These are phyloP conservation scores for Juglanconis sp. DNA, from an alignment of 2,329 filamentous ascomycete genomes.

Conservation along the genomic window DNA sequence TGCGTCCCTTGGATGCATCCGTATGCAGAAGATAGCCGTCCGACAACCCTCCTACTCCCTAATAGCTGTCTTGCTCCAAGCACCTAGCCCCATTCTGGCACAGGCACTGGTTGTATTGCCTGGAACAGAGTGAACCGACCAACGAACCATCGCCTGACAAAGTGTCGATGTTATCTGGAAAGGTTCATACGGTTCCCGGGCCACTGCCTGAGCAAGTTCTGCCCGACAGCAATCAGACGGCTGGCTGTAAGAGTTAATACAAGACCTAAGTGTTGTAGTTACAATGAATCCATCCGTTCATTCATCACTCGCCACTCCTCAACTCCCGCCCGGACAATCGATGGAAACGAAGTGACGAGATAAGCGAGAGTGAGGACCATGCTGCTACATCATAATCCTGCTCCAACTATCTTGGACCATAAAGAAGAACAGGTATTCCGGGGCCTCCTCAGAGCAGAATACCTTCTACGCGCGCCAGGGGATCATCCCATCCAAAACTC, in stretches of 20 bases:
- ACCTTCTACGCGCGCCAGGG: neutral
- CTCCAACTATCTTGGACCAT: neutral
- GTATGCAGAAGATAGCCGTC: too few species aligned
- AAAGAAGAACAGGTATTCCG: neutral
- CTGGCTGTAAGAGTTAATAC: conserved; percentile 6
- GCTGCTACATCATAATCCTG: neutral
- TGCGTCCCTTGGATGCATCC: too few species aligned
- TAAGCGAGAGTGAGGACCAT: conserved; percentile 1
- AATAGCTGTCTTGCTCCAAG: too few species aligned
- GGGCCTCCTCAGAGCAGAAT: neutral
- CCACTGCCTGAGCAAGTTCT: neutral
- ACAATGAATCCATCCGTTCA: conserved; percentile 6
- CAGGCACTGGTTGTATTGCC: too few species aligned
- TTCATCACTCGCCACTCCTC: neutral
- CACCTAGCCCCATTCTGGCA: too few species aligned
- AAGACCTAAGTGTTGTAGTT: conserved; percentile 12
- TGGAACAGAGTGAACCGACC: too few species aligned
- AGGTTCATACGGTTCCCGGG: too few species aligned
- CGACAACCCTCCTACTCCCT: too few species aligned
- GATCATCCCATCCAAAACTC: conserved; percentile 13
- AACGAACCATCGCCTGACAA: too few species aligned
- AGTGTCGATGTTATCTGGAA: too few species aligned
- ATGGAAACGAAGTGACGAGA: conserved; percentile 7
- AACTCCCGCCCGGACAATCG: conserved; percentile 4
- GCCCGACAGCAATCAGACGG: neutral